phyloP scores from a whole-genome alignment of 2,329 filamentous ascomycete genomes.

The Phialophora tarda region DNA sequence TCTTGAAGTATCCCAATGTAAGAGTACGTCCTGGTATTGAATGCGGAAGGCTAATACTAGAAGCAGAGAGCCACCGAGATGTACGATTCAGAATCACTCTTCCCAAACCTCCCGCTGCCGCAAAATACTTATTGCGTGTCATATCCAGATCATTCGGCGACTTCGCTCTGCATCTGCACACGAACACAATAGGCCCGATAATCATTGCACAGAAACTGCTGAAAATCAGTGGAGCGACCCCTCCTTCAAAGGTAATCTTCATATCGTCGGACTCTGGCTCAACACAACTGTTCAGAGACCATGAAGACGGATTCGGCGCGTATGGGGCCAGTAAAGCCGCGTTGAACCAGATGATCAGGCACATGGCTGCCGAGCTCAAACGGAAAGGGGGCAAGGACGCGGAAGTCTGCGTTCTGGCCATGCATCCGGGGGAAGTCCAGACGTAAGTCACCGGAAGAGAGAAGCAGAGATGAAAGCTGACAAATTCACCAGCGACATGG shows the following conservation, averaged over 20 bases:
- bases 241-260: constrained; percentile 59
- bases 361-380: constrained; percentile 62
- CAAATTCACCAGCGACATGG: constrained; percentile 54
- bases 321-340: constrained; percentile 64
- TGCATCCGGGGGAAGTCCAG: constrained; percentile 64
- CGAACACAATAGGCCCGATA: constrained; percentile 65
- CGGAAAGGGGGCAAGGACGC: constrained; percentile 51
- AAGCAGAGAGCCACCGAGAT: constrained; percentile 58
- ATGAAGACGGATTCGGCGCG: constrained; percentile 64
- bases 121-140: constrained; percentile 6
- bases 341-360: constrained; percentile 61
- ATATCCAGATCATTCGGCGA: constrained; percentile 56
- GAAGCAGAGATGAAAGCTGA: constrained; percentile 10
- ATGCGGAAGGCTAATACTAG: constrained; percentile 23
- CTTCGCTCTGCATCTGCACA: constrained; percentile 62
- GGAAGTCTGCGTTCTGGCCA: constrained; percentile 52
- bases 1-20: constrained; percentile 63
- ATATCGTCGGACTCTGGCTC: constrained; percentile 65
- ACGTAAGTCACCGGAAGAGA: constrained; percentile 46
- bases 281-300: constrained; percentile 56
- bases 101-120: not conserved
- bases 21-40: constrained; percentile 35
- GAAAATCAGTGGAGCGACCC: constrained; percentile 51
- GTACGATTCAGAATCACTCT: constrained; percentile 44
- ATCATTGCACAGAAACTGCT: constrained; percentile 61